These are phyloP conservation scores for Viridothelium virens DNA, from an alignment of 495 filamentous ascomycete species.

Conservation along the genomic window DNA sequence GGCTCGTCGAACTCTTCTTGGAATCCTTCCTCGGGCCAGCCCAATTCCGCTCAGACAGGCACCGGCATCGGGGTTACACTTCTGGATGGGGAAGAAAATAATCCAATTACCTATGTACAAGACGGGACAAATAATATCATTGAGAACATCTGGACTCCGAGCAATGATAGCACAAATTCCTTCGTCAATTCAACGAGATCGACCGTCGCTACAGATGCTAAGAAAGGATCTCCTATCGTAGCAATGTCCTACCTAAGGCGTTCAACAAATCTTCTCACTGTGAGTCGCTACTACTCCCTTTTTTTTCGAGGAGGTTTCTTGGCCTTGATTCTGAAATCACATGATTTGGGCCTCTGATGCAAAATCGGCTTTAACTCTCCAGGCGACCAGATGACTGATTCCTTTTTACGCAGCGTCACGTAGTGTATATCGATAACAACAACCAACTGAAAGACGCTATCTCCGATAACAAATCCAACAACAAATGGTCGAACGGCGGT, in stretches of 20 bases:
- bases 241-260: not conserved
- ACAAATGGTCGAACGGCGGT: conserved; percentile 3
- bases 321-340: too few species aligned
- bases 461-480: not conserved
- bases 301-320: not conserved
- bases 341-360: too few species aligned
- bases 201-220: conserved; percentile 5
- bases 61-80: not conserved
- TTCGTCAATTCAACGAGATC: not conserved
- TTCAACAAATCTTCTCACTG: not conserved
- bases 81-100: not conserved
- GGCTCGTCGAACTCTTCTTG: conserved; percentile 3
- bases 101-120: not conserved
- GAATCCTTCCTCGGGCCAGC: not conserved
- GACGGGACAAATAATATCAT: not conserved
- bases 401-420: not conserved
- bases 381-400: not conserved
- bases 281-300: not conserved
- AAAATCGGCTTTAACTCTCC: too few species aligned
- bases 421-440: not conserved
- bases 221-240: not conserved
- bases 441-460: not conserved
- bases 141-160: not conserved
- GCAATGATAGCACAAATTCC: not conserved
- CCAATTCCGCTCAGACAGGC: not conserved